These are phyloP conservation scores for Pichia kluyveri DNA, from an alignment of 805 yeast species.

Conservation along the genomic window DNA sequence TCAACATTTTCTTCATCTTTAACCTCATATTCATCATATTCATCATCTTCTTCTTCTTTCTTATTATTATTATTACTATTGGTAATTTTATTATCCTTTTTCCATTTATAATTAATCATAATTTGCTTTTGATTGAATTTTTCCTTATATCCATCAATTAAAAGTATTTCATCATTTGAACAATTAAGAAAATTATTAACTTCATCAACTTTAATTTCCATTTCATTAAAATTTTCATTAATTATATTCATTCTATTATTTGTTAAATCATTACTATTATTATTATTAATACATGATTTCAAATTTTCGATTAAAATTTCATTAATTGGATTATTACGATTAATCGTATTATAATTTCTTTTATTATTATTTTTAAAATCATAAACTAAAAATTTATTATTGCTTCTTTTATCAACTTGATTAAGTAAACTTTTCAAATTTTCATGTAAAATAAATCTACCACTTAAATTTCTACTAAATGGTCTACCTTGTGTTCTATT, in stretches of 20 bases:
- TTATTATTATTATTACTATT: not conserved
- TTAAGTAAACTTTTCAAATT: slow-evolving; percentile 17
- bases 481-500: slow-evolving; percentile 30
- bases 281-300: not conserved
- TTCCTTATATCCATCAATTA: slow-evolving; percentile 8
- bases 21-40: not conserved
- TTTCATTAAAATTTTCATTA: not conserved
- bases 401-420: slow-evolving; percentile 17
- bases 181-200: slow-evolving; percentile 5
- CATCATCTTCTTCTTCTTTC: not conserved
- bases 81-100: not conserved
- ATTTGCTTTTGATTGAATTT: slow-evolving; percentile 3
- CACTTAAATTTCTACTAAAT: slow-evolving; percentile 20
- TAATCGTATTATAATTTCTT: not conserved
- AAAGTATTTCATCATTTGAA: slow-evolving; percentile 5
- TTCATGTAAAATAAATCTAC: slow-evolving; percentile 23
- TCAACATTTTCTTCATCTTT: not conserved
- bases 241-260: not conserved
- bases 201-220: slow-evolving; percentile 1
- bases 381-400: slow-evolving; percentile 13
- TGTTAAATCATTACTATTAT: not conserved
- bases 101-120: slow-evolving; percentile 2
- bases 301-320: not conserved
- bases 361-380: slow-evolving; percentile 8
- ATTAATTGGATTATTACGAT: no score